Base-by-base conservation (phyloP, 768 basidiomycete genomes). In the Artomyces pyxidatus region DNA sequence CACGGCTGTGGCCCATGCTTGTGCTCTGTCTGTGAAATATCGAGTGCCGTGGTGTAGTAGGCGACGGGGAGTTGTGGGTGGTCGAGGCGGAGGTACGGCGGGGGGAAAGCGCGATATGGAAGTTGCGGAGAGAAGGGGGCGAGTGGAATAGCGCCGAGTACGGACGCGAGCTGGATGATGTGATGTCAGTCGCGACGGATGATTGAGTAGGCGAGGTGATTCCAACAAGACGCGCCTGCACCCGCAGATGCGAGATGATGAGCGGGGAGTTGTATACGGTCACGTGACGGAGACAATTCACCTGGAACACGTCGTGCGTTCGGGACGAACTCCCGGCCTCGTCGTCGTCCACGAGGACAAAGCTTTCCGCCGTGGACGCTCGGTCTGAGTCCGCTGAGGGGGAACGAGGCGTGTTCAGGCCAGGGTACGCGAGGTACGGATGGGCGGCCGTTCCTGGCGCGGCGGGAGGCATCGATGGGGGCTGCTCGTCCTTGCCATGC, bases 361-460 rank as follows among this genome's bases (percentile, higher is more conserved):
- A 74, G 49, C 70, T 68, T 19, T 72, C 65, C 50, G 65, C 55
- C 44, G 66, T 66, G 27, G 60, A 62, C 11, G 54, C 57, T 37
- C 68, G 71, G 47, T 70, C 68, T 5, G 54, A 46, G 41, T 60
- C 60, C 26, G 45, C 39, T 38, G 55, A 61, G 39, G 56, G 54
- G 42, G 66, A 52, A 23, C 66, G 51, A 17, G 63, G 56, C 49
- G 59, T 50, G 52, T 41, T 65, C 49, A 66, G 49, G 43, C 68
- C 66, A 10, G 71, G 68, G 40, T 71, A 71, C 0, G 71, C 68
- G 42, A 71, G 67, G 56, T 70, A 73, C n/a, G 71, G 68, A 46
- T 69, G 62, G 44, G 65, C 59, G 25, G 43, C 54, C 16, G 68
- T 63, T 37, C 26, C 52, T 26, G 35, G 41, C 42, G 57, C 60